Conservation (phyloP, 164 flowering plant genomes). For the grape (Vitis vinifera) region DNA sequence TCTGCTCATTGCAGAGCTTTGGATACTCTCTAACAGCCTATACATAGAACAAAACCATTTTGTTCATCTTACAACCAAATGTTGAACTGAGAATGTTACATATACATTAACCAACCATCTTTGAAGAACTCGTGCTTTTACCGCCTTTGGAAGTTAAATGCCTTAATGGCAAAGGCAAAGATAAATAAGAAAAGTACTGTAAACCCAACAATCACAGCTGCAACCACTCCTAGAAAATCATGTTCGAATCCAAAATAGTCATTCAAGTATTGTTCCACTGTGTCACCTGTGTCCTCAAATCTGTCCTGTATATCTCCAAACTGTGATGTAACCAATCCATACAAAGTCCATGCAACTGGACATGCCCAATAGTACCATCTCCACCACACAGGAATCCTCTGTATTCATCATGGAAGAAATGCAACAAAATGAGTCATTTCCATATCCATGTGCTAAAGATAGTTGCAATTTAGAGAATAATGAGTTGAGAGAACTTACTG, state of each 20-base stretch:
- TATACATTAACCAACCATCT: too few species aligned
- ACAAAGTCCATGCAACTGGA: slow-evolving; percentile 61
- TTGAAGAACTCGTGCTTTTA: not conserved
- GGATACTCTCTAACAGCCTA: too few species aligned
- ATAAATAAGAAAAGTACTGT: slow-evolving; percentile 41
- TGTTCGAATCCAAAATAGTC: slow-evolving; percentile 42
- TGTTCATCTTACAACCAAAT: too few species aligned
- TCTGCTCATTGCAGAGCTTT: too few species aligned
- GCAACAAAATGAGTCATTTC: too few species aligned
- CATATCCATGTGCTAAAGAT: too few species aligned
- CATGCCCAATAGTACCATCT: slow-evolving; percentile 61
- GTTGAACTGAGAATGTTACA: too few species aligned
- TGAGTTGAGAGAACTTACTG: slow-evolving; percentile 36
- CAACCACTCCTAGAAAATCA: slow-evolving; percentile 43
- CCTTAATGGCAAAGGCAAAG: slow-evolving; percentile 51
- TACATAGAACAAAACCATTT: too few species aligned
- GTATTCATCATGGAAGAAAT: not conserved
- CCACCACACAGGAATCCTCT: slow-evolving; percentile 48
- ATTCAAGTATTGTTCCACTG: slow-evolving; percentile 34
- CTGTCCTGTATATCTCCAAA: slow-evolving; percentile 29
- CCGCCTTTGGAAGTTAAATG: slow-evolving; percentile 58
- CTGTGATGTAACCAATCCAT: slow-evolving; percentile 43
- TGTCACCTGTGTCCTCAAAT: slow-evolving; percentile 9
- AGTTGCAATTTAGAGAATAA: not conserved
- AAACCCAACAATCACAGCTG: slow-evolving; percentile 34